Conservation (phyloP, 2,329 filamentous ascomycete genomes). For the Verticillium klebahnii region DNA sequence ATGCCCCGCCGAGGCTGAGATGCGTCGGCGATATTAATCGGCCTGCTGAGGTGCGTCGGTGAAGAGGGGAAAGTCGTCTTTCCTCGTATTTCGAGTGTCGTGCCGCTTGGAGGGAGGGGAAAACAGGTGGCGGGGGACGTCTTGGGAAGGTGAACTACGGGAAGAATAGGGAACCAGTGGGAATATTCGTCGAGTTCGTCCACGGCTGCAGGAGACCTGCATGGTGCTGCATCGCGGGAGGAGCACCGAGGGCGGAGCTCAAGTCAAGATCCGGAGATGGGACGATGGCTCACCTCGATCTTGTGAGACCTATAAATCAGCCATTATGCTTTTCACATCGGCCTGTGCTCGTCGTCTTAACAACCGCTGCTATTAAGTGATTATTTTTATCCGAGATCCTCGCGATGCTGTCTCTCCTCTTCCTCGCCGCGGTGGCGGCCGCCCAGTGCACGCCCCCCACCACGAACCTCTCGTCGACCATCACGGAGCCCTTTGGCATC, state of each 20-base stretch:
- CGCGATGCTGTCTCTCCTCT: not conserved
- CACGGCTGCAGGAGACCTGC: not conserved
- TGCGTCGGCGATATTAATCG: not conserved
- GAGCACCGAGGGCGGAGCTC: too few relatives aligned
- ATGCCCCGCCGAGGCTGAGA: not conserved
- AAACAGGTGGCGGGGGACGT: not conserved
- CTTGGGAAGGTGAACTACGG: not conserved
- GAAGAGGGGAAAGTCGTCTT: not conserved
- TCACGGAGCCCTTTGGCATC: conserved; percentile 28
- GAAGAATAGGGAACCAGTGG: not conserved
- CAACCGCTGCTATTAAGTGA: too few relatives aligned
- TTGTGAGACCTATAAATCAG: too few relatives aligned
- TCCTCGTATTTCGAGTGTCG: not conserved
- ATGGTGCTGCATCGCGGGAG: too few relatives aligned
- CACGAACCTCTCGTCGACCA: conserved; percentile 22
- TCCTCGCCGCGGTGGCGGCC: conserved; percentile 16
- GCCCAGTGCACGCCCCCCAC: conserved; percentile 26
- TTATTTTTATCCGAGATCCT: conserved; percentile 2
- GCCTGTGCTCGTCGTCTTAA: too few relatives aligned
- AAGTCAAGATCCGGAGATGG: too few relatives aligned
- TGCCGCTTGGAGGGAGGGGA: not conserved
- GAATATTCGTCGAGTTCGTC: not conserved
- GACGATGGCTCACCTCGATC: too few relatives aligned
- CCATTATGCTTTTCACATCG: not conserved
- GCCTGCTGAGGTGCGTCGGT: not conserved